These are phyloP conservation scores for Panaeolus papilionaceus DNA, from an alignment of 768 basidiomycete genomes.

Conservation along the genomic window DNA sequence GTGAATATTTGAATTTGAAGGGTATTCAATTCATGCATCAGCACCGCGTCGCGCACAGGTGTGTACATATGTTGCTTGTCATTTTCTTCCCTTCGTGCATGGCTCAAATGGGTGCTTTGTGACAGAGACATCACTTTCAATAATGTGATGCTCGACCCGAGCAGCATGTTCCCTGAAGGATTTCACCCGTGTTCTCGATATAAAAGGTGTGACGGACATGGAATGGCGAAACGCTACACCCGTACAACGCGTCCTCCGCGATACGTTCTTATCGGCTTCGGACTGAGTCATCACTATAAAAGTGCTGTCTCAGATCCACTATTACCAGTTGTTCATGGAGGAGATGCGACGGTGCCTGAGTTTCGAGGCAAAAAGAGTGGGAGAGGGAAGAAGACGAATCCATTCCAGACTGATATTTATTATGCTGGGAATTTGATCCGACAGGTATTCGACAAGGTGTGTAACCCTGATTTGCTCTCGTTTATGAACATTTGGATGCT, in stretches of 20 bases:
- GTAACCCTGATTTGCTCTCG: background rate
- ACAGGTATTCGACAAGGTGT: background rate
- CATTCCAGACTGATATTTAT: background rate
- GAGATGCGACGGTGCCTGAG: background rate
- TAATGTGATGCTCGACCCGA: background rate
- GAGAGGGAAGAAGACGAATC: background rate
- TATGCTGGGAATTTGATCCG: background rate
- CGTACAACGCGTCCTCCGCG: background rate
- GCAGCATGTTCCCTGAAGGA: background rate
- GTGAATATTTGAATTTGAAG: background rate
- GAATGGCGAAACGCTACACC: background rate
- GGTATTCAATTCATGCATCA: constrained; percentile 1
- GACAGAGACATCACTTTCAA: background rate
- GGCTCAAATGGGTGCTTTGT: background rate
- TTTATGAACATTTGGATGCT: background rate
- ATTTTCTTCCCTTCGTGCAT: background rate
- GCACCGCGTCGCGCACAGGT: constrained; percentile 1
- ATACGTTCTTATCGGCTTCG: background rate
- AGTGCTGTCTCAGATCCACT: background rate
- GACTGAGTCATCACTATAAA: background rate
- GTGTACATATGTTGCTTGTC: background rate
- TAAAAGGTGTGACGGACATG: background rate
- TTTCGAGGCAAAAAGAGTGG: background rate
- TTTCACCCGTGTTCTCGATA: background rate
- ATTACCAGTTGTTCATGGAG: background rate